Conservation (phyloP, 768 basidiomycete species). For the Lentinula aciculospora region DNA sequence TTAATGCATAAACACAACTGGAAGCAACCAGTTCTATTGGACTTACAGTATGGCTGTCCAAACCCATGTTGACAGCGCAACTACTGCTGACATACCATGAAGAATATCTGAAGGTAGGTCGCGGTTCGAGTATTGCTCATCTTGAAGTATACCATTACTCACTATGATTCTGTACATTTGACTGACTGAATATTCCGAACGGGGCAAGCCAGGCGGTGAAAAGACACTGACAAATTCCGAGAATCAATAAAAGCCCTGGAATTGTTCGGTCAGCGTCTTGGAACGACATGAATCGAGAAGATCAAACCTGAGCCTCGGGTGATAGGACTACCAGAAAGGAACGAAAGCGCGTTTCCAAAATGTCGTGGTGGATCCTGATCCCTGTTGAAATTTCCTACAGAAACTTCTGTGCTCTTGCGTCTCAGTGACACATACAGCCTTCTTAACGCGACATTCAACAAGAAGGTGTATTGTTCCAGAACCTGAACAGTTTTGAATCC, state of each 20-base stretch:
- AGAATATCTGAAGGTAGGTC: neutral
- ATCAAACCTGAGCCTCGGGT: neutral
- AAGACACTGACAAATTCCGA: neutral
- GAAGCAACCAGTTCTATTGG: neutral
- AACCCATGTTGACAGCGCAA: neutral
- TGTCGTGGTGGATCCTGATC: too few species aligned
- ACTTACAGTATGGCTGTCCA: neutral
- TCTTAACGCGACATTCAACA: constrained; percentile 93
- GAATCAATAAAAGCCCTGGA: neutral
- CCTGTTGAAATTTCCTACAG: too few species aligned
- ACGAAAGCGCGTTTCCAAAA: too few species aligned
- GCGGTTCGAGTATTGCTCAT: neutral
- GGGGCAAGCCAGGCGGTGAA: neutral
- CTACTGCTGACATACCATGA: neutral
- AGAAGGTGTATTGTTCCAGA: constrained; percentile 95
- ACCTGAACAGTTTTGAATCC: constrained; percentile 94
- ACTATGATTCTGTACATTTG: neutral
- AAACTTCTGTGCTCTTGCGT: too few species aligned
- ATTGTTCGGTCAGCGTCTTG: neutral
- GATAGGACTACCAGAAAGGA: neutral
- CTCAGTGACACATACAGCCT: constrained; percentile 82
- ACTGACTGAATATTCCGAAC: neutral
- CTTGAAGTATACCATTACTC: neutral
- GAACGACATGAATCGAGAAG: neutral
- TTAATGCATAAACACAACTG: neutral